Evolutionary conservation across 495 filamentous ascomycete genomes (phyloP), one percentile per base, ranked within the genome.

Genomic region (Bacidia rubella): DNA sequence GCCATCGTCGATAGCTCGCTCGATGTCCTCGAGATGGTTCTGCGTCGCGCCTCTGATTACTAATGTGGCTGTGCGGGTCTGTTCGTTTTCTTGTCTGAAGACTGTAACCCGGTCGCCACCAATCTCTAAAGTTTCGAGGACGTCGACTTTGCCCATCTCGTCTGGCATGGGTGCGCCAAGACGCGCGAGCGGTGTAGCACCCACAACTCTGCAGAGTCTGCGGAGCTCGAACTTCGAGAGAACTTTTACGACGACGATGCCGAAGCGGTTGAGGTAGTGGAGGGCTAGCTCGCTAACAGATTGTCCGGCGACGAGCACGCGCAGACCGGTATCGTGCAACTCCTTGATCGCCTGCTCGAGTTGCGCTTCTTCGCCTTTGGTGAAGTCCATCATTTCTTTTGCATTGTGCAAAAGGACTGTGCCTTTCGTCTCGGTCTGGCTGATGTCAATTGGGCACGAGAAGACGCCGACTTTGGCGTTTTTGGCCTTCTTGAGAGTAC

Each of bases 361-460:
- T 60, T 94, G 92, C 47, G 71, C 73, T 68, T 99, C 93, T 68
- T 99, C 93, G 24, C 92, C 93, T 71, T 92, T 94, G 49, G 87
- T 94, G 72, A 95, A 99, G 65, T 97, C 83, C 53, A 96, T 73
- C 87, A 99, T 96, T 70, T 99, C 93, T 72, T 95, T 86, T 25
- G 90, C 90, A 62, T 95, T 97, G 68, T 97, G 87, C 56, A 99
- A 65, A 35, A 99, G 73, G n/a, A 99, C 93, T 15, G 93, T 99
- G n/a, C 93, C 93, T 74, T 99, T 99, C 60, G 93, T 99, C 70
- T 99, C 93, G 24, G 93, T 99, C 75, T 95, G 89, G 60, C 78
- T 85, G 69, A 78, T 90, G 65, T 99, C 93, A 67, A 99, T 86
- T 39, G 93, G 82, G 73, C 93, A 99, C 61, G 86, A 88, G 77